These are phyloP conservation scores for Jamesozyma hellenica DNA, from an alignment of 805 yeast genomes.

Conservation along the genomic window DNA sequence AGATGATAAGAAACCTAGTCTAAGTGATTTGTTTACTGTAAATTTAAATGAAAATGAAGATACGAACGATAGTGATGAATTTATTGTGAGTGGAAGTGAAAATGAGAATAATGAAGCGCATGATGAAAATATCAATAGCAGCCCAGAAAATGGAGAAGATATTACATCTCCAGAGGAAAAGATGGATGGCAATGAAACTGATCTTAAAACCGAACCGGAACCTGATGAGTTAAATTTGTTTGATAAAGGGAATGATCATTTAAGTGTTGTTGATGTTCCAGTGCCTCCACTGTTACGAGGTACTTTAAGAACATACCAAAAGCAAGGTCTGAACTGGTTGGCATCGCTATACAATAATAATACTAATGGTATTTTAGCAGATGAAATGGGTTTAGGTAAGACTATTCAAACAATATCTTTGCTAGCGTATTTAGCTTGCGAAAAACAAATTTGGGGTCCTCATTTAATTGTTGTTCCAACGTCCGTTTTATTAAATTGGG, in stretches of 20 bases:
- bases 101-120: constrained; percentile 1
- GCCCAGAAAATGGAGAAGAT: no score
- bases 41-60: constrained; percentile 8
- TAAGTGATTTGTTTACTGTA: constrained; percentile 2
- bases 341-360: constrained; percentile 86
- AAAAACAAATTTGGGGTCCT: constrained; percentile 94
- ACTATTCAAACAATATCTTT: constrained; percentile 92
- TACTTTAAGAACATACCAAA: constrained; percentile 78
- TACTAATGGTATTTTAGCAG: constrained; percentile 95
- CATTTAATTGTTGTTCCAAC: constrained; percentile 96
- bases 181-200: constrained; percentile 6
- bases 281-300: constrained; percentile 72
- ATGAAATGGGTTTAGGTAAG: constrained; percentile 97
- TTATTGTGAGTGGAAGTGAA: constrained; percentile 7
- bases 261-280: constrained; percentile 60
- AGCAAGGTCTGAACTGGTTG: constrained; percentile 93
- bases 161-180: no score
- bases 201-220: constrained; percentile 8
- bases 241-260: constrained; percentile 16
- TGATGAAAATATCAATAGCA: no score
- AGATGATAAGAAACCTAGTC: constrained; percentile 29
- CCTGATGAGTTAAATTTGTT: constrained; percentile 7
- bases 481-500: constrained; percentile 96
- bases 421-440: constrained; percentile 82
- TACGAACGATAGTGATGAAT: constrained; percentile 1